These are phyloP conservation scores for Solanum virginianum DNA, from an alignment of 257 asterid species.

Conservation along the genomic window DNA sequence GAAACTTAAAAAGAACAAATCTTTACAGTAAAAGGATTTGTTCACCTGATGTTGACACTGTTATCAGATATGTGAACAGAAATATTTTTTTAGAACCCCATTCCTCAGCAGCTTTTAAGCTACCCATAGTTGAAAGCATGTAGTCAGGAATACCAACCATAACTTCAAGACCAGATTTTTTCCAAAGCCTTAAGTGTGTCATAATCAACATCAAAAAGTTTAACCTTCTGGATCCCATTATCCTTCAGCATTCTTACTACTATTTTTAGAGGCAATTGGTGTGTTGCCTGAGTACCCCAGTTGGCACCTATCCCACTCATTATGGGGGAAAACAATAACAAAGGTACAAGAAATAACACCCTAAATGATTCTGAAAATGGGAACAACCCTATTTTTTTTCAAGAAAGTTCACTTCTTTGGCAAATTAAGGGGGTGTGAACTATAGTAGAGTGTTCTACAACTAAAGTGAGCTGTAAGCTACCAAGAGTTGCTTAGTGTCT, in stretches of 20 bases:
- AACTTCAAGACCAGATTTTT: slow-evolving; percentile 62
- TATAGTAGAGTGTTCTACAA: neutral
- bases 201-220: slow-evolving; percentile 77
- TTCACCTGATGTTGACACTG: too few relatives aligned
- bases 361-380: neutral
- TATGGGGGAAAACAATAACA: slow-evolving; percentile 8
- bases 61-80: slow-evolving; percentile 37
- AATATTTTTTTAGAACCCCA: slow-evolving; percentile 74
- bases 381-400: slow-evolving; percentile 8
- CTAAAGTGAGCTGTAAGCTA: neutral
- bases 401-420: neutral
- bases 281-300: slow-evolving; percentile 80
- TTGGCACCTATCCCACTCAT: slow-evolving; percentile 71
- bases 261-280: slow-evolving; percentile 41
- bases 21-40: too few relatives aligned
- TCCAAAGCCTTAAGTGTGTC: slow-evolving; percentile 63
- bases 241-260: slow-evolving; percentile 72
- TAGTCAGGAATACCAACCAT: slow-evolving; percentile 95
- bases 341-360: neutral
- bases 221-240: slow-evolving; percentile 70
- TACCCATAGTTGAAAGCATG: slow-evolving; percentile 47
- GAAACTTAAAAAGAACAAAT: too few relatives aligned
- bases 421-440: neutral
- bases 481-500: neutral
- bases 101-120: slow-evolving; percentile 60